Percentiles rank a stretch among this genome's conserved stretches.
Conservation (phyloP, 352 stramenopile species). For the Hyaloperonospora brassicae region DNA sequence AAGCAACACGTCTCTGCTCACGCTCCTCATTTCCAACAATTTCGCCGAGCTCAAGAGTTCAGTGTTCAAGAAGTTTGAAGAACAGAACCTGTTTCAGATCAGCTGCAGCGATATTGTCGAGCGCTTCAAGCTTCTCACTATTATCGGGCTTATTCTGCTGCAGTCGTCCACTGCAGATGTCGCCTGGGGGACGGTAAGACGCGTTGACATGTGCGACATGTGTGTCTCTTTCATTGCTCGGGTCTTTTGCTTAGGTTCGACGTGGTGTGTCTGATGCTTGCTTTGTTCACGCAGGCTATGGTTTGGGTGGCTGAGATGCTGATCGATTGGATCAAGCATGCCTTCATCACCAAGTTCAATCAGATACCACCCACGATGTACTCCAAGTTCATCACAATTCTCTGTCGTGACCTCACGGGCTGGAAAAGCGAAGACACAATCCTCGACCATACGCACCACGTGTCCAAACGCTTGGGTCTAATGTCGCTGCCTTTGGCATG, state of each 20-base stretch:
- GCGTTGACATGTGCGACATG: too few relatives aligned
- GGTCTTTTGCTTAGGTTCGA: neutral
- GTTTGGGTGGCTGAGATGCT: slow-evolving; percentile 91
- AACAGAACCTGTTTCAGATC: slow-evolving; percentile 97
- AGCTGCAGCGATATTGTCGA: slow-evolving; percentile 96
- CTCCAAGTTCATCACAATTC: slow-evolving; percentile 91
- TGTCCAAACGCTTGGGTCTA: slow-evolving; percentile 89
- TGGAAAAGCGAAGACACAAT: slow-evolving; percentile 88
- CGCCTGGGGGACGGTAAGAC: slow-evolving; percentile 56
- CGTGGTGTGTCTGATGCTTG: neutral
- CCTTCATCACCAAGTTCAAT: slow-evolving; percentile 99
- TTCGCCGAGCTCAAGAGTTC: slow-evolving; percentile 97
- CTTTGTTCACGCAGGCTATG: slow-evolving; percentile 42
- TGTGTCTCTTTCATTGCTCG: neutral
- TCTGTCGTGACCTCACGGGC: slow-evolving; percentile 92
- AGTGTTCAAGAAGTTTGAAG: slow-evolving; percentile 97
- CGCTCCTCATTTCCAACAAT: slow-evolving; percentile 95
- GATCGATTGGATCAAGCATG: slow-evolving; percentile 98
- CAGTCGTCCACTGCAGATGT: slow-evolving; percentile 77
- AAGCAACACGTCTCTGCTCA: slow-evolving; percentile 90
- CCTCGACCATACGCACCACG: slow-evolving; percentile 91
- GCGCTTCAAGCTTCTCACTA: slow-evolving; percentile 96
- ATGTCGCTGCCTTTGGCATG: slow-evolving; percentile 92
- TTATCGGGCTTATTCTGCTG: slow-evolving; percentile 92
- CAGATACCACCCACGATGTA: slow-evolving; percentile 91